Percentiles rank a stretch among this genome's conserved stretches.
phyloP scores from a whole-genome alignment of 495 filamentous ascomycete genomes.

The Penicillium coprophilum region DNA sequence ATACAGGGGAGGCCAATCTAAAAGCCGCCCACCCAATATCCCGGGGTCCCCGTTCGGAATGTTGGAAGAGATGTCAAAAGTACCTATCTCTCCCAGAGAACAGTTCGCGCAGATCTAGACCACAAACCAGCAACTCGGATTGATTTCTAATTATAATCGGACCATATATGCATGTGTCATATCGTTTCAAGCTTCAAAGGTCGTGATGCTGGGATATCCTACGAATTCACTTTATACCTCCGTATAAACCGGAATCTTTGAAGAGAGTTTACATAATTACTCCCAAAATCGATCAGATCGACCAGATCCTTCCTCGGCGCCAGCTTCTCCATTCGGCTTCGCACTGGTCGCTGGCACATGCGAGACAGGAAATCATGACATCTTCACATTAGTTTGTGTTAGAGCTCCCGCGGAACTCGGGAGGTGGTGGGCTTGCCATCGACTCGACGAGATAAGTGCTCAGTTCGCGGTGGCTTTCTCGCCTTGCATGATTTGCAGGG shows the following conservation, averaged over 20 bases:
- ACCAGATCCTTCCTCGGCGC: not conserved
- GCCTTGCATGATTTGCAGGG: constrained; percentile 5
- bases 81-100: constrained; percentile 3
- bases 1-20: not conserved
- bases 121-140: constrained; percentile 1
- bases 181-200: not conserved
- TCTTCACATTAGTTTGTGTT: constrained; percentile 26
- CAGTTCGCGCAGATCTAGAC: constrained; percentile 8
- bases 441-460: constrained; percentile 29
- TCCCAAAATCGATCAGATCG: not conserved
- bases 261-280: not conserved
- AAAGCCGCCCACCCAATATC: not conserved
- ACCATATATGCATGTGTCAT: constrained; percentile 1
- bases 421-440: constrained; percentile 18
- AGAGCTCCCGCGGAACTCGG: constrained; percentile 16
- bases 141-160: not conserved
- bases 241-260: not conserved
- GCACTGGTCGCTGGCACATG: constrained; percentile 33
- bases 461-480: constrained; percentile 19
- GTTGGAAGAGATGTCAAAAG: constrained; percentile 2
- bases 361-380: constrained; percentile 19
- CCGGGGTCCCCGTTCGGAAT: not conserved
- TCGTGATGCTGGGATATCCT: not conserved
- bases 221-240: not conserved
- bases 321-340: not conserved